Evolutionary conservation across 306 rosid genomes (phyloP).

Genomic region (Castanea crenata): DNA sequence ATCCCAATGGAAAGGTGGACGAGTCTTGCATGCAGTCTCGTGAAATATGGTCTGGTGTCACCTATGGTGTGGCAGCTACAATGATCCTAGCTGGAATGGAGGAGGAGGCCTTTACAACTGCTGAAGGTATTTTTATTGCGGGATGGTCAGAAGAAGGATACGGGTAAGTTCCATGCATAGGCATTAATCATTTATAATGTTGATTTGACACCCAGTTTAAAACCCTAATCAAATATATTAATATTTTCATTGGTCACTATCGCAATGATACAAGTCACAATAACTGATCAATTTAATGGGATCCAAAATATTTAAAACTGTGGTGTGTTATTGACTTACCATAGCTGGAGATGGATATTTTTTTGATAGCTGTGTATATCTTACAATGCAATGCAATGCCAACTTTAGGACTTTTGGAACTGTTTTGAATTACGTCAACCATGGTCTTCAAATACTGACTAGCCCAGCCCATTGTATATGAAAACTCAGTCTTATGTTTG

Average conservation of each 20-base stretch:
- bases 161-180: slow-evolving; percentile 59
- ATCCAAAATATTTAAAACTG: too few species aligned
- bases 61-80: slow-evolving; percentile 89
- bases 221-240: neutral
- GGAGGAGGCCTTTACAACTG: slow-evolving; percentile 85
- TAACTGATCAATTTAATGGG: too few species aligned
- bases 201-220: neutral
- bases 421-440: neutral
- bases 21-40: slow-evolving; percentile 99
- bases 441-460: neutral
- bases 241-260: neutral
- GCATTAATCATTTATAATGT: slow-evolving; percentile 2
- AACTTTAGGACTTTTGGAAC: neutral
- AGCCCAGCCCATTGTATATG: neutral
- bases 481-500: neutral
- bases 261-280: neutral
- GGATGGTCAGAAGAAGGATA: slow-evolving; percentile 99
- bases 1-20: slow-evolving; percentile 87
- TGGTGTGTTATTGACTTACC: neutral
- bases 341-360: neutral
- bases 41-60: slow-evolving; percentile 97
- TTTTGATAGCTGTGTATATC: too few species aligned
- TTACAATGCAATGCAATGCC: neutral
- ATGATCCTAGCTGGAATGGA: slow-evolving; percentile 96
- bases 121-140: slow-evolving; percentile 83